Evolutionary conservation across 768 basidiomycete genomes (phyloP).

Genomic region (Boletus sp.): DNA sequence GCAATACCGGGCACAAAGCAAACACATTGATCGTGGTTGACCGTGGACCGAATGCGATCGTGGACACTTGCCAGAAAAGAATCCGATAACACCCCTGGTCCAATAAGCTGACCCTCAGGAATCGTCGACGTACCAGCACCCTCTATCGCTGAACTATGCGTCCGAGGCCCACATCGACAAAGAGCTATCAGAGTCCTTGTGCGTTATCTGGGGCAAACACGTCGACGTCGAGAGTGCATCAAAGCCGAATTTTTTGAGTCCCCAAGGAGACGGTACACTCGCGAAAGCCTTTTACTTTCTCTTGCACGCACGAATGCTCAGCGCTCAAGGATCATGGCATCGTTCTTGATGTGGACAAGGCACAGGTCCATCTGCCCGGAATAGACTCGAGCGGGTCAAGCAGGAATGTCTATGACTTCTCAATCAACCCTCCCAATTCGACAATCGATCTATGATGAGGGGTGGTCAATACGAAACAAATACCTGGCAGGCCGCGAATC

Average conservation of each 20-base stretch:
- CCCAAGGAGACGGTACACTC: constrained; percentile 64
- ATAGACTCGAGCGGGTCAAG: background rate
- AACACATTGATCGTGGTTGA: no score
- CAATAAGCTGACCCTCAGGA: constrained; percentile 44
- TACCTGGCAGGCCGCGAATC: background rate
- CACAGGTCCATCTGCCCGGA: no score
- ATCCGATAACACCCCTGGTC: constrained; percentile 95
- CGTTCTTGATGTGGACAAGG: background rate
- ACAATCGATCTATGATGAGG: background rate
- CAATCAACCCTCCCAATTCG: background rate
- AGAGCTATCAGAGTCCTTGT: constrained; percentile 73
- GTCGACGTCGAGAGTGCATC: constrained; percentile 56
- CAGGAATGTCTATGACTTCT: background rate
- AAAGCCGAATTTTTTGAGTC: constrained; percentile 64
- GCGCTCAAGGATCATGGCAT: no score
- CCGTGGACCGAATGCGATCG: no score
- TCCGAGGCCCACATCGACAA: constrained; percentile 69
- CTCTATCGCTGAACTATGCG: constrained; percentile 55
- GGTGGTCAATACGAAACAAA: background rate
- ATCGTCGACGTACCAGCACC: constrained; percentile 52
- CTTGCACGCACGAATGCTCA: constrained; percentile 36
- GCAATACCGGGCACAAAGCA: background rate
- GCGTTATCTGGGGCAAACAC: constrained; percentile 80
- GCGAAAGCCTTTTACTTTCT: constrained; percentile 91
- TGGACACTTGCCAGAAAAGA: no score